These are phyloP conservation scores for Paratrypanosoma confusum DNA, from an alignment of 208 protist genomes.

Conservation along the genomic window DNA sequence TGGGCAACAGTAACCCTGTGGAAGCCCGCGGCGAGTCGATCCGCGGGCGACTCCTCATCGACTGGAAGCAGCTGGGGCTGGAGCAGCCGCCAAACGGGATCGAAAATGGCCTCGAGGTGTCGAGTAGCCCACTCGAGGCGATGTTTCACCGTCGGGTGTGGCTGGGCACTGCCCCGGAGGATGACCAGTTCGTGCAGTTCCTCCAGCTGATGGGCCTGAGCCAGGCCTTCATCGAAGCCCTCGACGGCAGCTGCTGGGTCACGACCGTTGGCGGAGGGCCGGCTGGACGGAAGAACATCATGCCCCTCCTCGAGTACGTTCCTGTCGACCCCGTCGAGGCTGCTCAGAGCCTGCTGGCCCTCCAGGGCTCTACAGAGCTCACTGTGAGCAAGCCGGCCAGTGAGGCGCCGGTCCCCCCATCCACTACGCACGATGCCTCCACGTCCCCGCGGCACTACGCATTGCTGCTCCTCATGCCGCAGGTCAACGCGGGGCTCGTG, in stretches of 20 bases:
- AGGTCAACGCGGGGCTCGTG: neutral
- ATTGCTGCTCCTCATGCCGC: constrained; percentile 22
- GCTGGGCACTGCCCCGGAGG: constrained; percentile 23
- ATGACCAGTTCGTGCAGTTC: constrained; percentile 59
- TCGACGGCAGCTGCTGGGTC: no score
- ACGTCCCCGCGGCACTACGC: constrained; percentile 20
- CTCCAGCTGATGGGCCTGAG: constrained; percentile 45
- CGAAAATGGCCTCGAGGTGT: constrained; percentile 72
- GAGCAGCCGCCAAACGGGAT: constrained; percentile 36
- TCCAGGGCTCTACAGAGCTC: no score
- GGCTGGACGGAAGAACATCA: no score
- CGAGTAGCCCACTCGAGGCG: constrained; percentile 54
- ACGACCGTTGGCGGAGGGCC: no score
- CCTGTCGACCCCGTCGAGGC: no score
- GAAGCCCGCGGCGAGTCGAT: constrained; percentile 29
- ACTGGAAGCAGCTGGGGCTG: constrained; percentile 61
- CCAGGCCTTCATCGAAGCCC: constrained; percentile 21
- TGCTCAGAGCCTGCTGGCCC: no score
- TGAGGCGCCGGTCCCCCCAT: no score
- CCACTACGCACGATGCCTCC: no score
- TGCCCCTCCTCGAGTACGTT: no score
- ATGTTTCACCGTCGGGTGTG: constrained; percentile 74
- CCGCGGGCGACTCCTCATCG: constrained; percentile 24
- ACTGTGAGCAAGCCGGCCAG: no score
- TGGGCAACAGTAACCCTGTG: constrained; percentile 51